Conservation (phyloP, 2,329 filamentous ascomycete species). For the Decorospora gaudefroyi region DNA sequence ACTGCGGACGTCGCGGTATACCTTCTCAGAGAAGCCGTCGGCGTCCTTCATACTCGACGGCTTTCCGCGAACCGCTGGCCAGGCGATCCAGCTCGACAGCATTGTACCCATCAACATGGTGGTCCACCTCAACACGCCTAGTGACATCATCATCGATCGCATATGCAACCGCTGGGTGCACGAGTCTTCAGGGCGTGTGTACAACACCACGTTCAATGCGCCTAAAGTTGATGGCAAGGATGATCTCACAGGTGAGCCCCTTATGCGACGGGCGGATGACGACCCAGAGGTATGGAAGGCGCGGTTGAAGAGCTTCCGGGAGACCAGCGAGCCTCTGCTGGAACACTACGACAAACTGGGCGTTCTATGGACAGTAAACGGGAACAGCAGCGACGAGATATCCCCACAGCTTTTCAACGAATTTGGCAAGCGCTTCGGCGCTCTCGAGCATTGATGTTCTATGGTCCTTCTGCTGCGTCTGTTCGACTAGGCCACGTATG, state of each 20-base stretch:
- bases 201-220: conserved; percentile 91
- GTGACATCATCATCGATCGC: conserved; percentile 82
- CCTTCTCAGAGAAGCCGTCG: conserved; percentile 67
- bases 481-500: conserved; percentile 8
- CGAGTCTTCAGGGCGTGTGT: conserved; percentile 85
- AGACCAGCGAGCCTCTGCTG: conserved; percentile 81
- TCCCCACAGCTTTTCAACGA: conserved; percentile 84
- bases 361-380: conserved; percentile 83
- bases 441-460: conserved; percentile 23
- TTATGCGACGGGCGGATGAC: conserved; percentile 84
- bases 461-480: conserved; percentile 6
- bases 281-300: conserved; percentile 82
- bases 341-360: conserved; percentile 87
- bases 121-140: conserved; percentile 82
- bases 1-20: conserved; percentile 47
- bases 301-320: conserved; percentile 80
- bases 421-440: conserved; percentile 75
- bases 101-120: conserved; percentile 95
- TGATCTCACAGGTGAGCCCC: conserved; percentile 84
- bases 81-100: conserved; percentile 76
- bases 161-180: conserved; percentile 95
- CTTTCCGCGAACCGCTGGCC: conserved; percentile 84
- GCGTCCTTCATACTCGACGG: conserved; percentile 96
- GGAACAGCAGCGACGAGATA: conserved; percentile 92
- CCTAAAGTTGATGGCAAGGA: conserved; percentile 80